A percentile compares a stretch with the other conserved stretches of the same genome.
phyloP scores from a whole-genome alignment of 1,284 basidiomycete genomes.

The Tilletia indica region DNA sequence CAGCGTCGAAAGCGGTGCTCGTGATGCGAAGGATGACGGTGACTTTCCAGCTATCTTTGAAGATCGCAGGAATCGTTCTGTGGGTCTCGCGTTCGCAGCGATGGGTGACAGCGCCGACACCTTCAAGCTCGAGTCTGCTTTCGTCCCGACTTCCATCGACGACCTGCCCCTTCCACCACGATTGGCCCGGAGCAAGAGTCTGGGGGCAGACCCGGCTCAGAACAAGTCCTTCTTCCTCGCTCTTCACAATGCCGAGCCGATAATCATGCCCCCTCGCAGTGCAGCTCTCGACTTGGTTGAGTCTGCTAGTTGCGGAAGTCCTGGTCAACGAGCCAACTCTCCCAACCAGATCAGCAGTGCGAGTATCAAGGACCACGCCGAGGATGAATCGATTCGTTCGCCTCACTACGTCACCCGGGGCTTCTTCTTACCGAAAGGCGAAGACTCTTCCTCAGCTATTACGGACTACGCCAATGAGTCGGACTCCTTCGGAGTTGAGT shows the following conservation, averaged over 20 bases:
- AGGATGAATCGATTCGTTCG: slow-evolving; percentile 7
- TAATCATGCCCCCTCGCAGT: background rate
- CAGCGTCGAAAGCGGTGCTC: too few relatives aligned
- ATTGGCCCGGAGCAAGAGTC: slow-evolving; percentile 13
- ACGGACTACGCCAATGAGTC: too few relatives aligned
- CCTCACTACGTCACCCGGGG: slow-evolving; percentile 7
- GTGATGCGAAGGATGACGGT: background rate
- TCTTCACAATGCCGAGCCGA: slow-evolving; percentile 1
- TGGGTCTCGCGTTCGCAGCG: background rate
- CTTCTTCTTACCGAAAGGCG: slow-evolving; percentile 15
- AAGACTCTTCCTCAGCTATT: background rate
- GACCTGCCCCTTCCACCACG: background rate
- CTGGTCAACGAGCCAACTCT: slow-evolving; percentile 2
- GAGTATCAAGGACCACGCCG: background rate
- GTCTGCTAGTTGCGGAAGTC: background rate
- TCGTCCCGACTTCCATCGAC: background rate
- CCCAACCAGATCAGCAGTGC: slow-evolving; percentile 7
- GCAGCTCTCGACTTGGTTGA: background rate
- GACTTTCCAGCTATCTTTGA: background rate
- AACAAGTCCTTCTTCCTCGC: slow-evolving; percentile 7
- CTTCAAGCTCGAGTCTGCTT: background rate
- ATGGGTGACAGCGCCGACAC: background rate
- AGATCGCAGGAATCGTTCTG: background rate
- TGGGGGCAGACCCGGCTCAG: background rate
- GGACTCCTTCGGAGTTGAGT: background rate